phyloP scores from a whole-genome alignment of 108 stramenopile genomes.

The Poteriospumella lacustris region DNA sequence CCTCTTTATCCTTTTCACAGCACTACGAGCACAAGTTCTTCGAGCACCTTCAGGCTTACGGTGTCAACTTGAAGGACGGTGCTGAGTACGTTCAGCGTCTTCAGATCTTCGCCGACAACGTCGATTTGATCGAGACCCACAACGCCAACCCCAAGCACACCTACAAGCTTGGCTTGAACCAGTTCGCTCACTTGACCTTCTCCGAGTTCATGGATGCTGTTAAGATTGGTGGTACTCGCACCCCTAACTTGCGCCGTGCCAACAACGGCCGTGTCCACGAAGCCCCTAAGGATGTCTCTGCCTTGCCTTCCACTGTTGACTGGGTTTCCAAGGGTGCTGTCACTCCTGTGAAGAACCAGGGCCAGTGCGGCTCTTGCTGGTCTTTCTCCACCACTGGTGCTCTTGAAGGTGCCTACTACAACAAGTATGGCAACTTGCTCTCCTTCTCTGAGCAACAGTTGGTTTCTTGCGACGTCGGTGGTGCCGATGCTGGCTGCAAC shows the following conservation, averaged over 20 bases:
- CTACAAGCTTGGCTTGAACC: conserved; percentile 48
- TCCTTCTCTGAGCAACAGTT: conserved; percentile 85
- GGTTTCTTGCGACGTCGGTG: conserved; percentile 76
- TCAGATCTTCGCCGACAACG: conserved; percentile 22
- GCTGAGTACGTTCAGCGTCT: conserved; percentile 12
- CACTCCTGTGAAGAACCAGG: conserved; percentile 84
- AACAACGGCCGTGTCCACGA: neutral
- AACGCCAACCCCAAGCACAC: conserved; percentile 27
- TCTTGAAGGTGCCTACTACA: conserved; percentile 74
- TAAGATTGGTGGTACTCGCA: conserved; percentile 12
- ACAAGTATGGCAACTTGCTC: conserved; percentile 65
- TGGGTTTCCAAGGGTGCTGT: conserved; percentile 75
- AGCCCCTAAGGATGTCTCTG: neutral
- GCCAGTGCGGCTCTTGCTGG: conserved; percentile 85
- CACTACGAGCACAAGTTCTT: neutral
- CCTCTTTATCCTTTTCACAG: too few species aligned
- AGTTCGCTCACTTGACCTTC: conserved; percentile 53
- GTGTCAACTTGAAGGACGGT: neutral
- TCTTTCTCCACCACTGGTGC: conserved; percentile 87
- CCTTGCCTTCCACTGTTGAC: conserved; percentile 49
- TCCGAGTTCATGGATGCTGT: conserved; percentile 36
- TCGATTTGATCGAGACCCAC: conserved; percentile 45
- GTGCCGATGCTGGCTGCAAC: conserved; percentile 74
- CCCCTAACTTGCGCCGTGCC: neutral
- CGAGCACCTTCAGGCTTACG: neutral